Evolutionary conservation across 257 asterid genomes (phyloP).

Genomic region (Capsicum baccatum): DNA sequence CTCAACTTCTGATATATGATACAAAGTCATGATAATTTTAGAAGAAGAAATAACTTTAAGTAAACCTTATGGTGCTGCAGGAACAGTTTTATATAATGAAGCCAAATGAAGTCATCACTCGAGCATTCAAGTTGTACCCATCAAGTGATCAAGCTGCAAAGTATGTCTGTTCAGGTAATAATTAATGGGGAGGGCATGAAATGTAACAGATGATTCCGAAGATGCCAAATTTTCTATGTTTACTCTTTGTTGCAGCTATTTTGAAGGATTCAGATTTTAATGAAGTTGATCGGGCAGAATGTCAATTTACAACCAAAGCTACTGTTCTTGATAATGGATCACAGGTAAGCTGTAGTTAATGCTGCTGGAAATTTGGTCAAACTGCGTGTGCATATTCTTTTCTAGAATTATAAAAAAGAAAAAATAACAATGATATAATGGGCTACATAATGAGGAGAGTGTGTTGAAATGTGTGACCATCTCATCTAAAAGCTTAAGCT

Average conservation of each 20-base stretch:
- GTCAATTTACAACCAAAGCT: constrained; percentile 92
- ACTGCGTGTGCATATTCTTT: not conserved
- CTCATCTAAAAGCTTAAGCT: not conserved
- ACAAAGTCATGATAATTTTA: constrained; percentile 2
- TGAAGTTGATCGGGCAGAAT: constrained; percentile 96
- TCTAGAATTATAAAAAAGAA: not conserved
- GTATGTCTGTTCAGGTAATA: constrained; percentile 78
- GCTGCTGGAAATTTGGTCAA: not conserved
- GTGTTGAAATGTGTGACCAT: not conserved
- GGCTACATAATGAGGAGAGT: not conserved
- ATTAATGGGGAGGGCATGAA: constrained; percentile 6
- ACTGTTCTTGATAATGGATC: constrained; percentile 91
- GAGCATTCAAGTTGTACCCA: constrained; percentile 89
- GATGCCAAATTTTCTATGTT: constrained; percentile 1
- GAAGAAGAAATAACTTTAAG: not conserved
- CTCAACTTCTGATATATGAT: not conserved
- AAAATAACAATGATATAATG: not conserved
- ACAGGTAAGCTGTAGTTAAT: constrained; percentile 58
- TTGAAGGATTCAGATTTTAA: constrained; percentile 85
- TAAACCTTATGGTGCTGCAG: constrained; percentile 45
- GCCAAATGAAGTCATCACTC: constrained; percentile 70
- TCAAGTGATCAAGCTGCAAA: constrained; percentile 92
- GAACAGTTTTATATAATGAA: constrained; percentile 95
- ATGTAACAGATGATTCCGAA: not conserved
- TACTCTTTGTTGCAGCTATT: constrained; percentile 67